A percentile compares a stretch with the other conserved stretches of the same genome.
These are phyloP conservation scores for Cystofilobasidium capitatum DNA, from an alignment of 768 basidiomycete species.

Conservation along the genomic window DNA sequence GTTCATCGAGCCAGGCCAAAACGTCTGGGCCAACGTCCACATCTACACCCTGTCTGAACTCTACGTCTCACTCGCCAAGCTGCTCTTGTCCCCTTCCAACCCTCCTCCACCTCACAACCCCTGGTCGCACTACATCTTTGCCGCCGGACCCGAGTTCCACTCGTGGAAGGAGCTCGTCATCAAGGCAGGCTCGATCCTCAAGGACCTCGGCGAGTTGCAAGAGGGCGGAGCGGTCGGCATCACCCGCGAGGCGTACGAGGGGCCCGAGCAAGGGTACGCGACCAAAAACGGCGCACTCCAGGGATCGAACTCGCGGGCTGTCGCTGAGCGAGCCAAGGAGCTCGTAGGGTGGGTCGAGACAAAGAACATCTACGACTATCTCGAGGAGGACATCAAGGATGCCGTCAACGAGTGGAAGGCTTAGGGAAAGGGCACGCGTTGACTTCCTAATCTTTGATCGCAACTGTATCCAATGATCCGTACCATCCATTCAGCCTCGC, in stretches of 20 bases:
- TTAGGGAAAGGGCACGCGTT: background rate
- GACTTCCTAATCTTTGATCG: too few species aligned
- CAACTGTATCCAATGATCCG: too few species aligned
- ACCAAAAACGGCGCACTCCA: background rate
- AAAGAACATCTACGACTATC: background rate
- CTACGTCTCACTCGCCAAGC: constrained; percentile 12
- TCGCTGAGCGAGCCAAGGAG: constrained; percentile 6
- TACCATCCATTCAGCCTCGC: too few species aligned
- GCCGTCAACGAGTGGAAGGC: constrained; percentile 8
- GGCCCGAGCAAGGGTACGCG: background rate
- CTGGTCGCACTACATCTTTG: constrained; percentile 21
- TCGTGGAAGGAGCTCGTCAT: constrained; percentile 14
- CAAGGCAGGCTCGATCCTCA: constrained; percentile 8
- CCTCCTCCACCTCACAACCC: constrained; percentile 16
- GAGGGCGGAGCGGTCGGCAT: constrained; percentile 11
- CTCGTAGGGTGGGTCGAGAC: constrained; percentile 17
- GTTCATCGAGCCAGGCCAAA: constrained; percentile 13
- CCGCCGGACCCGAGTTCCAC: background rate
- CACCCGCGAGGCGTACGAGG: background rate
- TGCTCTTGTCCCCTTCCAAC: constrained; percentile 13
- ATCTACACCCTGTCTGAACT: constrained; percentile 11
- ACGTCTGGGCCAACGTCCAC: constrained; percentile 20
- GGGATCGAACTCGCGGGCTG: background rate
- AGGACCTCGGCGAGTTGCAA: constrained; percentile 13
- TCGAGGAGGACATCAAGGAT: constrained; percentile 4